Conservation (phyloP, 345 rosid species). For the Bruguiera parviflora region DNA sequence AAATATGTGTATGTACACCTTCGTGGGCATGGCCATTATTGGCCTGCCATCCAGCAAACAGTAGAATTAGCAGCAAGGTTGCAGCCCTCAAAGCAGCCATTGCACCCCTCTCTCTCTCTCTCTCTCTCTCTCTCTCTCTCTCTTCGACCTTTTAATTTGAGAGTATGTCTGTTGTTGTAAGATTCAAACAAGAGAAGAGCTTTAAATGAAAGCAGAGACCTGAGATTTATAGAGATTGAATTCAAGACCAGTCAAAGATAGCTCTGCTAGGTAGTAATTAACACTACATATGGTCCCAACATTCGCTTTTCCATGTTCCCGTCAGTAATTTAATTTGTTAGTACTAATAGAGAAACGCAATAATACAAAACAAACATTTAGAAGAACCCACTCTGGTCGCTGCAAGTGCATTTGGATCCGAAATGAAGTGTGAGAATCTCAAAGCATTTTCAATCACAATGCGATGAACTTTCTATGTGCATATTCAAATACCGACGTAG, state of each 20-base stretch:
- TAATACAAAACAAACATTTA: background rate
- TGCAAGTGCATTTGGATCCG: constrained; percentile 35
- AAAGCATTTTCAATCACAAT: constrained; percentile 8
- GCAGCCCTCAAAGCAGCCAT: constrained; percentile 19
- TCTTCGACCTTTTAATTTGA: background rate
- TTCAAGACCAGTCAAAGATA: constrained; percentile 7
- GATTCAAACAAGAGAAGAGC: constrained; percentile 13
- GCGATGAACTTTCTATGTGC: background rate
- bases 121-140: too few relatives aligned
- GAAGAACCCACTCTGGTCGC: constrained; percentile 33
- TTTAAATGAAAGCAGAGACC: constrained; percentile 2
- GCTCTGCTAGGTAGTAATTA: background rate
- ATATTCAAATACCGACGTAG: background rate
- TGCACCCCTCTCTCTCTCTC: too few relatives aligned
- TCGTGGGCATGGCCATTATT: constrained; percentile 7
- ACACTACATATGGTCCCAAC: constrained; percentile 18
- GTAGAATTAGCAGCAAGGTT: constrained; percentile 13
- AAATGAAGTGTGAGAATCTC: constrained; percentile 28
- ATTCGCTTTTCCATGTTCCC: constrained; percentile 12
- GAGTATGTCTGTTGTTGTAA: constrained; percentile 8
- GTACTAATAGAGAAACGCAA: constrained; percentile 9
- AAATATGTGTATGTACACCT: background rate
- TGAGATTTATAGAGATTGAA: constrained; percentile 18
- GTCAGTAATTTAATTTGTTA: background rate
- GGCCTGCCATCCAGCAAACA: constrained; percentile 15